Base-by-base conservation (phyloP, 768 basidiomycete species). In the Mycena capillaripes region DNA sequence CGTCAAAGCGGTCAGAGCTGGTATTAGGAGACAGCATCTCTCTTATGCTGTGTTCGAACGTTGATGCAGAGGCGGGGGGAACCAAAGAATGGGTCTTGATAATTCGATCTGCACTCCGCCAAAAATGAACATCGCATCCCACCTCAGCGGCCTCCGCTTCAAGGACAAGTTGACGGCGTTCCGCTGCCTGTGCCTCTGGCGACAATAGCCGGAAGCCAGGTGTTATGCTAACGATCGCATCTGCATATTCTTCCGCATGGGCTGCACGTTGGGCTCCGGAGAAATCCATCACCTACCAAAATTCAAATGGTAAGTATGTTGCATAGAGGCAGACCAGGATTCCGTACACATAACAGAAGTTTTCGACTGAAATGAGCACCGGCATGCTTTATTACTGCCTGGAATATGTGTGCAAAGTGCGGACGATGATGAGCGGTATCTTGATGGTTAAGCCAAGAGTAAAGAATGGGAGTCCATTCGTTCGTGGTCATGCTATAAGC, bases 71-170 rank as follows among this genome's bases (percentile, higher is more conserved):
- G 9, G 32, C 32, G 2, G 53, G 67, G 19, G 53, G 75, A 55
- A 78, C 62, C 10, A 78, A 30, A 0, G 52, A 46, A 2, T 53
- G 63, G 25, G 72, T 73, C 12, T 63, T 52, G 29, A 46, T 71
- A n/a, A 77, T 29, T 12, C 68, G 68, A 21, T 40, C 61, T 2
- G 62, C 66, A 17, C 76, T 77, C 8, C 71, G 65, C 38, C 34
- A 42, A 55, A 78, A 79, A 66, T 79, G 78, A 25, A 75, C 52
- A 6, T 76, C 69, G 36, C 78, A 79, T 36, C 78, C 78, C 0
- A 72, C 50, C 40, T 76, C 60, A 2, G 58, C 64, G 23, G 69
- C 23, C 34, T 70, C 38, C 1, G 77, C 77, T 25, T 75, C 66
- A 5, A 46, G 34, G 16, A 75, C 21, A 30, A 69, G 70, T 0